phyloP scores from a whole-genome alignment of 805 yeast genomes.

The Scheffersomyces coipomensis region DNA sequence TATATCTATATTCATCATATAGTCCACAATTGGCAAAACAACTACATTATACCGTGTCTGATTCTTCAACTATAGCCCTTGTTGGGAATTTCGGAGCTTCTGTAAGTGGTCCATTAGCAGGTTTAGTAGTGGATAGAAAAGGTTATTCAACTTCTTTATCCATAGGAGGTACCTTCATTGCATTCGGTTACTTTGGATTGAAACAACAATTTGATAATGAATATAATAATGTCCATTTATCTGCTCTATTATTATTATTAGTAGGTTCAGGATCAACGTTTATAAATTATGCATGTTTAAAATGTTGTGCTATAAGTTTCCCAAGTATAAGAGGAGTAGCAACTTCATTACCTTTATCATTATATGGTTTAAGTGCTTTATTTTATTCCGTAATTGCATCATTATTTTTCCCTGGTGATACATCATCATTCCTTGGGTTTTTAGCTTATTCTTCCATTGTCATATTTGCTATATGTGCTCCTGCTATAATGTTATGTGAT shows the following conservation, averaged over 20 bases:
- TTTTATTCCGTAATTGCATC: conserved; percentile 59
- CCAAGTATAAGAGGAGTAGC: conserved; percentile 72
- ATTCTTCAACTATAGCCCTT: conserved; percentile 63
- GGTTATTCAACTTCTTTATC: conserved; percentile 58
- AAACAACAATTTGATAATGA: conserved; percentile 47
- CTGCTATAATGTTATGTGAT: conserved; percentile 45
- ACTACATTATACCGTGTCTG: conserved; percentile 58
- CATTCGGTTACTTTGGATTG: conserved; percentile 57
- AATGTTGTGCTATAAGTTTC: conserved; percentile 69
- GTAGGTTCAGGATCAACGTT: conserved; percentile 73
- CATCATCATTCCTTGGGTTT: conserved; percentile 51
- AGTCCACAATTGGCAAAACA: conserved; percentile 71
- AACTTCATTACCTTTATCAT: conserved; percentile 70
- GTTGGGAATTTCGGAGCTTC: conserved; percentile 67
- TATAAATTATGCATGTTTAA: conserved; percentile 62
- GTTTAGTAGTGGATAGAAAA: conserved; percentile 57
- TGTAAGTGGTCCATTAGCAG: conserved; percentile 65
- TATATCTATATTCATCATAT: conserved; percentile 72
- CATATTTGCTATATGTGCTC: conserved; percentile 44
- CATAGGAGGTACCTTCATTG: conserved; percentile 48
- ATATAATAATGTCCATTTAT: conserved; percentile 37
- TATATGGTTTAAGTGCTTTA: conserved; percentile 74
- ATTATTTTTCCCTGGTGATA: conserved; percentile 54
- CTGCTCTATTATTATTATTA: conserved; percentile 46
- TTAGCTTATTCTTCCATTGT: conserved; percentile 41